Conservation (phyloP, 179 eudicot species). For the Pouteria campechiana region DNA sequence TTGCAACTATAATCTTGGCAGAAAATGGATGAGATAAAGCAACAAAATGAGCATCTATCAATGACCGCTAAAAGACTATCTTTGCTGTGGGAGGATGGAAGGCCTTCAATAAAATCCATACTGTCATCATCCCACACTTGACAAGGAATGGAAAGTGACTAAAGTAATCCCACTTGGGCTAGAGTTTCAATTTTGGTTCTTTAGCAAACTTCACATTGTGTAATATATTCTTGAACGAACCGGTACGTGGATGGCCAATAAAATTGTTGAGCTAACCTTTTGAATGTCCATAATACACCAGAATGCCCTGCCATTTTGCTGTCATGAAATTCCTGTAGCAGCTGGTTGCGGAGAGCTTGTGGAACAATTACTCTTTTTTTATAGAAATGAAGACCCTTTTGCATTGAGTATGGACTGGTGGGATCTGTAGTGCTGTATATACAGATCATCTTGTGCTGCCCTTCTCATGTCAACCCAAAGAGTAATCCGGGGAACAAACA, state of each 20-base stretch:
- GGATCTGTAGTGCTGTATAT: too few relatives aligned
- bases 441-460: too few relatives aligned
- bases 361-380: too few relatives aligned
- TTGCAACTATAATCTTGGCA: not conserved
- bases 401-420: too few relatives aligned
- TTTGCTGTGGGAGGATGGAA: not conserved
- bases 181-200: not conserved
- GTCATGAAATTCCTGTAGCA: too few relatives aligned
- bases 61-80: not conserved
- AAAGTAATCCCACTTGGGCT: not conserved
- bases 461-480: too few relatives aligned
- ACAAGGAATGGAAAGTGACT: not conserved
- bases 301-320: too few relatives aligned
- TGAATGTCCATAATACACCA: not conserved
- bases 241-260: not conserved
- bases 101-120: not conserved
- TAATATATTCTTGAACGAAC: not conserved
- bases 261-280: not conserved
- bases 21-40: not conserved
- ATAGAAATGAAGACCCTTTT: too few relatives aligned
- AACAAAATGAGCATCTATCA: too few relatives aligned
- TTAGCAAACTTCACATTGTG: too few relatives aligned
- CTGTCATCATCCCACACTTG: not conserved
- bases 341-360: too few relatives aligned
- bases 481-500: too few relatives aligned